Evolutionary conservation across 257 asterid species (phyloP).

Genomic region (Jacaranda mimosifolia): DNA sequence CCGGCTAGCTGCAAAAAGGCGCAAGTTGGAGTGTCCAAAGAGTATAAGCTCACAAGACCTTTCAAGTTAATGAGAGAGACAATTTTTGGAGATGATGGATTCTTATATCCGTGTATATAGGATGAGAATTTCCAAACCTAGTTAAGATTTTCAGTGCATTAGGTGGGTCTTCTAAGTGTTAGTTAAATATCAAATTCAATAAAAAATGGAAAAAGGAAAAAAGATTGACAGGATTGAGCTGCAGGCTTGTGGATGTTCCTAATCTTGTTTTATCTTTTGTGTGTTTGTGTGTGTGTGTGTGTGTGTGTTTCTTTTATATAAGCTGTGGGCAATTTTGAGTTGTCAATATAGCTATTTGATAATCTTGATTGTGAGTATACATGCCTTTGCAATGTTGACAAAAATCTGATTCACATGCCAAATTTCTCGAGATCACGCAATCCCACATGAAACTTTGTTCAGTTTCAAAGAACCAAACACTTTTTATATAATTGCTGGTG

Average conservation of each 20-base stretch:
- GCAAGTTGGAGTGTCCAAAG: constrained; percentile 49
- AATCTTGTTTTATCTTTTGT: constrained; percentile 10
- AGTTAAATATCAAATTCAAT: too few relatives aligned
- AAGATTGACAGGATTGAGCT: neutral
- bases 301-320: neutral
- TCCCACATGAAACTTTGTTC: too few relatives aligned
- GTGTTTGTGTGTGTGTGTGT: too few relatives aligned
- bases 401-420: too few relatives aligned
- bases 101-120: neutral
- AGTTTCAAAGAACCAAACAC: too few relatives aligned
- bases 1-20: constrained; percentile 51
- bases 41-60: constrained; percentile 33
- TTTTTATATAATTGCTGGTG: too few relatives aligned
- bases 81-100: constrained; percentile 5
- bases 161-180: neutral
- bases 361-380: neutral
- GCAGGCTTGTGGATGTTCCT: neutral
- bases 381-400: neutral
- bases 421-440: too few relatives aligned
- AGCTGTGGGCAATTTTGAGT: constrained; percentile 18
- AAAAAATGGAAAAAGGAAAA: neutral
- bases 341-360: neutral
- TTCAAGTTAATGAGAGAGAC: neutral
- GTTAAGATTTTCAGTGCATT: neutral
- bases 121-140: neutral